A percentile compares a stretch with the other conserved stretches of the same genome.
Conservation (phyloP, 345 rosid genomes). For the Linum tenue region DNA sequence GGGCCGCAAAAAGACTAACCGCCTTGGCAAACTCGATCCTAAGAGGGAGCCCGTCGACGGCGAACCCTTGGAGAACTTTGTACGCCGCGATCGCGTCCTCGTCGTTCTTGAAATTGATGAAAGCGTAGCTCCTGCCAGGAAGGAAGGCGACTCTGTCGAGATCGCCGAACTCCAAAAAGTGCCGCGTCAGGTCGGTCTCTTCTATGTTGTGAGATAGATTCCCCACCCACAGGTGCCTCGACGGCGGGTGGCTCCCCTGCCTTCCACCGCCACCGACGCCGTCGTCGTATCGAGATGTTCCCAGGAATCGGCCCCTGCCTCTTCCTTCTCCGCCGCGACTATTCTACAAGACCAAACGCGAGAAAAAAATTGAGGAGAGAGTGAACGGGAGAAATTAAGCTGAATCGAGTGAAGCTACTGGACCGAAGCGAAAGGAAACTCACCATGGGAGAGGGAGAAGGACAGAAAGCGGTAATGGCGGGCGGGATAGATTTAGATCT, state of each 20-base stretch:
- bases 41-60: slow-evolving; percentile 71
- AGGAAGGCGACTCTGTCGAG: slow-evolving; percentile 77
- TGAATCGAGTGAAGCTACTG: no score
- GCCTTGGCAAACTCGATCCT: slow-evolving; percentile 95
- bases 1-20: slow-evolving; percentile 58
- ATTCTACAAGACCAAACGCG: background rate
- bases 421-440: no score
- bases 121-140: slow-evolving; percentile 75
- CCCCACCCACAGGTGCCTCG: slow-evolving; percentile 93
- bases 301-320: slow-evolving; percentile 39
- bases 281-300: slow-evolving; percentile 29
- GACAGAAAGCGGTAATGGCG: no score
- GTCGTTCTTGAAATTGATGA: slow-evolving; percentile 50
- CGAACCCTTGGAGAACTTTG: slow-evolving; percentile 61
- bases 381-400: no score
- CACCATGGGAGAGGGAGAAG: no score
- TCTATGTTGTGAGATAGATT: slow-evolving; percentile 57
- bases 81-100: slow-evolving; percentile 74
- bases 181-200: slow-evolving; percentile 44
- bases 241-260: slow-evolving; percentile 33
- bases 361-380: background rate
- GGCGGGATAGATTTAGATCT: no score
- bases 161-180: slow-evolving; percentile 57
- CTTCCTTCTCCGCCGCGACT: slow-evolving; percentile 29
- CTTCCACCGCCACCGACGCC: slow-evolving; percentile 6